phyloP scores from a whole-genome alignment of 345 rosid genomes.

The Salix suchowensis region DNA sequence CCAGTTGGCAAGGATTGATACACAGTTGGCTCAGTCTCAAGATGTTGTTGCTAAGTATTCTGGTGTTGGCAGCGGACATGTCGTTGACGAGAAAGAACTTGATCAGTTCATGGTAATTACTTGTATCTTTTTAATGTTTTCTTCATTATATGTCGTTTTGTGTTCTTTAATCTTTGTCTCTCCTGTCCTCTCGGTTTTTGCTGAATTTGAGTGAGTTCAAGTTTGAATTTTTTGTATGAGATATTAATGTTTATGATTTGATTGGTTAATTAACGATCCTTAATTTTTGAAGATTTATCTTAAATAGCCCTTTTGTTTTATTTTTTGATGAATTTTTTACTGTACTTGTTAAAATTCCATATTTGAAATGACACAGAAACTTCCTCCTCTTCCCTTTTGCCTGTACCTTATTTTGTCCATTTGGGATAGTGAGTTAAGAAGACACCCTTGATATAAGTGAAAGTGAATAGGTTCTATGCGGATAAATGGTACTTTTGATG shows the following conservation, averaged over 20 bases:
- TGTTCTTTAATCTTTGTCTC: background rate
- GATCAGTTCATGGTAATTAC: slow-evolving; percentile 45
- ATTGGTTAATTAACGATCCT: background rate
- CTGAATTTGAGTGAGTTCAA: background rate
- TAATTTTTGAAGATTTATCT: background rate
- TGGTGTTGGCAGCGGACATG: slow-evolving; percentile 24
- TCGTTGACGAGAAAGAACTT: slow-evolving; percentile 34
- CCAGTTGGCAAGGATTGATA: slow-evolving; percentile 37
- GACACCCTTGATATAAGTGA: background rate
- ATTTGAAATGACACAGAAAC: background rate
- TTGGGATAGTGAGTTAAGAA: background rate
- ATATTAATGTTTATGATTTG: background rate
- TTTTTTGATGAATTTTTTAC: background rate
- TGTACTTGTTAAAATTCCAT: background rate
- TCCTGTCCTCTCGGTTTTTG: background rate
- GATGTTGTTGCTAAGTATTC: slow-evolving; percentile 40
- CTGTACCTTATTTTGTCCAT: background rate
- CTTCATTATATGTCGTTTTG: background rate
- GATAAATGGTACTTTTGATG: slow-evolving; percentile 10
- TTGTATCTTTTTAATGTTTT: background rate
- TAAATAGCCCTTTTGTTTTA: background rate
- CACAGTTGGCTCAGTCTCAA: slow-evolving; percentile 37
- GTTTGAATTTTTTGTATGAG: background rate
- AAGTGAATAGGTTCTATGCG: background rate
- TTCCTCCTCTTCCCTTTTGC: background rate